Base-by-base conservation (phyloP, 192 early-diverging fungal species). In the Coemansia pectinata region DNA sequence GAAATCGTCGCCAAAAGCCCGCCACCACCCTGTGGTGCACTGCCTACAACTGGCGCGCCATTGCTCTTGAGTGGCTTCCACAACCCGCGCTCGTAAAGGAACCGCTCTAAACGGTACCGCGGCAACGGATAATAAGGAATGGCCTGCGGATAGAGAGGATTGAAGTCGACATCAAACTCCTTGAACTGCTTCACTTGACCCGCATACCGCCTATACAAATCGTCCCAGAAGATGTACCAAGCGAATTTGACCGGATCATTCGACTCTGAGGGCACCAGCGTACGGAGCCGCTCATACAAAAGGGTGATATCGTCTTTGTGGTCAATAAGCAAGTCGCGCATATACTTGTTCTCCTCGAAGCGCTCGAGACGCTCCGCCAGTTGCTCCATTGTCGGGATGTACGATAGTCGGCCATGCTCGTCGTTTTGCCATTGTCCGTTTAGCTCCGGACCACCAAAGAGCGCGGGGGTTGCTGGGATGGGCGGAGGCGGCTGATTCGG, bases 201-300 rank as follows among this genome's bases (percentile, higher is more conserved):
- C 27, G 68, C 72, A 67, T 90, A 88, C n/a, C 88, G 79, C 5
- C 88, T 77, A 62, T 87, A 89, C 2, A 90, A 63, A 44, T 90
- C 89, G 58, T 90, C 89, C 88, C 88, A 90, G 66, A 90, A 89
- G 17, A 90, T 70, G 45, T 87, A 90, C 89, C 89, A 90, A n/a
- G 77, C 73, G 63, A 79, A 77, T 50, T 78, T 79, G 14, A 73
- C 67, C 1, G 81, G 81, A 19, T 84, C 77, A 62, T 78, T 84
- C 47, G 70, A 68, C 33, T 67, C 65, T 0, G 77, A 79, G 0
- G 81, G 81, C 45, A 79, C 77, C 63, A 84, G 62, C 0, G 77
- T 79, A 57, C 77, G 76, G 58, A 84, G 65, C 1, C 81, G 77
- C 67, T 84, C 77, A 69, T 84, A 84, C 9, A 84, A 67, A 39